A percentile compares a stretch with the other conserved stretches of the same genome.
These are phyloP conservation scores for Hypocrella siamensis DNA, from an alignment of 2,329 filamentous ascomycete genomes.

Conservation along the genomic window DNA sequence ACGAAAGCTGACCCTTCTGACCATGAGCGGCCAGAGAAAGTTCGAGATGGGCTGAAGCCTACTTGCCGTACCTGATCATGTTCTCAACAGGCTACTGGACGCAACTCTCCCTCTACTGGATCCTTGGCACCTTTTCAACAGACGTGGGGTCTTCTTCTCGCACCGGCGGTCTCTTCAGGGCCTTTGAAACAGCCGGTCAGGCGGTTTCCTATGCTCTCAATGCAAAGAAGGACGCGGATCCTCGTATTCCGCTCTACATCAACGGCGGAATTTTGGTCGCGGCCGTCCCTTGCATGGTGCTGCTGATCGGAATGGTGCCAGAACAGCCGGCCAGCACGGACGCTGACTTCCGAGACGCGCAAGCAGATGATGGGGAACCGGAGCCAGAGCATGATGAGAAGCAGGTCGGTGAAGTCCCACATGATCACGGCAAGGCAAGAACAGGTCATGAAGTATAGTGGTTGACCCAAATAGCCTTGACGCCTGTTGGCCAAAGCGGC, in stretches of 20 bases:
- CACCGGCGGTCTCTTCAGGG: background rate
- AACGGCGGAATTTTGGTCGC: background rate
- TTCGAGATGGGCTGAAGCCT: background rate
- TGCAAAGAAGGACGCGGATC: background rate
- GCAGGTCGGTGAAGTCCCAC: too few species aligned
- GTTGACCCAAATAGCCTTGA: too few species aligned
- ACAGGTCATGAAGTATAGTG: too few species aligned
- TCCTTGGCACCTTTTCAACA: background rate
- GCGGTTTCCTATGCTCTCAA: background rate
- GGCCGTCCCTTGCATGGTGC: background rate
- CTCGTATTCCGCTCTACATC: background rate
- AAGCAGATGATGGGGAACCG: too few species aligned
- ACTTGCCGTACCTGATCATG: slow-evolving; percentile 1
- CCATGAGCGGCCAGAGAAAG: background rate
- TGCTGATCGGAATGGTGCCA: background rate
- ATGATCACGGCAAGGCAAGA: too few species aligned
- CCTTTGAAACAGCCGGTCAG: background rate
- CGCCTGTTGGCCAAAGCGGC: too few species aligned
- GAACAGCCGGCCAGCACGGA: background rate
- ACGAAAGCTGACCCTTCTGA: background rate
- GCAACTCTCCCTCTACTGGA: background rate
- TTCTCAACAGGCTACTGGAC: background rate
- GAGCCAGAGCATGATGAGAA: too few species aligned
- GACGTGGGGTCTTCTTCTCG: background rate
- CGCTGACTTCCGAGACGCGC: too few species aligned